Evolutionary conservation across 306 rosid species (phyloP).

Genomic region (Prunus dulcis): DNA sequence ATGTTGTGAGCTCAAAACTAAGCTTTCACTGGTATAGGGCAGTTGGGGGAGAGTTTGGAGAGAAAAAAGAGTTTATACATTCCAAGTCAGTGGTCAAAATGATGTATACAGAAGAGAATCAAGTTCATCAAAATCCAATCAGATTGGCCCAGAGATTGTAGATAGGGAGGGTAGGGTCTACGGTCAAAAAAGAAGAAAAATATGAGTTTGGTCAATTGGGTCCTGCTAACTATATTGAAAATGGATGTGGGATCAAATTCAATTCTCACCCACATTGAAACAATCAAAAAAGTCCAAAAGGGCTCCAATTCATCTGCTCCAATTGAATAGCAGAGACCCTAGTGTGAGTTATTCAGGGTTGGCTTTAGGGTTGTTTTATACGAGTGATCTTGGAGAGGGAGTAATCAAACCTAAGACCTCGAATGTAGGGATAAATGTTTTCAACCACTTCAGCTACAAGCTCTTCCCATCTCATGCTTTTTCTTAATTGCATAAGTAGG

Average conservation of each 20-base stretch:
- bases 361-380: too few species aligned
- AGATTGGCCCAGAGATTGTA: neutral
- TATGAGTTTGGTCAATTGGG: neutral
- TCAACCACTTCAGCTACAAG: too few species aligned
- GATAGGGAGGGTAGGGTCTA: constrained; percentile 7
- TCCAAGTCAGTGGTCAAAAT: constrained; percentile 31
- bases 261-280: neutral
- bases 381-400: too few species aligned
- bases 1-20: neutral
- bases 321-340: neutral
- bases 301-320: neutral
- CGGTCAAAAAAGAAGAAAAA: neutral
- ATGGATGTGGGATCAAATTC: neutral
- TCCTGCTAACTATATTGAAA: neutral
- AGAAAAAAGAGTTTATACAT: neutral
- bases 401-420: too few species aligned
- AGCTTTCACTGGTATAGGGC: constrained; percentile 15
- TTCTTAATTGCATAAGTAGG: neutral
- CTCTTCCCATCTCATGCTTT: neutral
- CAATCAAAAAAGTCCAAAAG: neutral
- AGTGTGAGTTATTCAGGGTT: too few species aligned
- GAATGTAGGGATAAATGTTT: accelerated
- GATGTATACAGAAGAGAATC: constrained; percentile 14
- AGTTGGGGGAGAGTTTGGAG: neutral
- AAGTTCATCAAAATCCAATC: constrained; percentile 8